phyloP scores from a whole-genome alignment of 352 stramenopile species.

The Globisporangium iwayamae region DNA sequence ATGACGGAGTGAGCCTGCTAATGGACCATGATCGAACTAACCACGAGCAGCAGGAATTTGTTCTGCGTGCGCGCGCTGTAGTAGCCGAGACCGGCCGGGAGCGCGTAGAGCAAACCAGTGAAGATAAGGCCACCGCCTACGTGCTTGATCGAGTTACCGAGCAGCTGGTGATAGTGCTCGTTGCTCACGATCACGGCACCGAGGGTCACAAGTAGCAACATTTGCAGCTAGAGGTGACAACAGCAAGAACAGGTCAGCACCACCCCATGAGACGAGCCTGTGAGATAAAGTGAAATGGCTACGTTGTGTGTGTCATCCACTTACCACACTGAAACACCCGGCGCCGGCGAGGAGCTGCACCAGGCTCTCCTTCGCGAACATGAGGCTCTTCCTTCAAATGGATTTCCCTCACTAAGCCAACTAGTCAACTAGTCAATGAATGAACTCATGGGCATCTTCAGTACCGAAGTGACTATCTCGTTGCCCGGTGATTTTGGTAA shows the following conservation, averaged over 20 bases:
- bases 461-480: not conserved
- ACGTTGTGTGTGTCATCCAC: not conserved
- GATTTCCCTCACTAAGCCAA: not conserved
- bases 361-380: slow-evolving; percentile 68
- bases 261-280: not conserved
- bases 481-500: not conserved
- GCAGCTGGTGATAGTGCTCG: slow-evolving; percentile 57
- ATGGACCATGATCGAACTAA: slow-evolving; percentile 9
- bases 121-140: slow-evolving; percentile 68
- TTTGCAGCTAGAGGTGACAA: slow-evolving; percentile 34
- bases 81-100: slow-evolving; percentile 43
- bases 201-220: slow-evolving; percentile 45
- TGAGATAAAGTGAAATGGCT: not conserved
- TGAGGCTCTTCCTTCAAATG: slow-evolving; percentile 3
- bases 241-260: not conserved
- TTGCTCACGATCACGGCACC: slow-evolving; percentile 46
- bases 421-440: not conserved
- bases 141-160: slow-evolving; percentile 47
- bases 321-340: slow-evolving; percentile 56
- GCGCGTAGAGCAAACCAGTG: slow-evolving; percentile 50
- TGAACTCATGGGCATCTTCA: not conserved
- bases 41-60: slow-evolving; percentile 70
- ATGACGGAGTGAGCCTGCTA: not conserved
- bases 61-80: slow-evolving; percentile 60
- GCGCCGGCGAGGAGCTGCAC: slow-evolving; percentile 56